Evolutionary conservation across 371 early-diverging fungal genomes (phyloP).

Genomic region (Dichotomocladium elegans): DNA sequence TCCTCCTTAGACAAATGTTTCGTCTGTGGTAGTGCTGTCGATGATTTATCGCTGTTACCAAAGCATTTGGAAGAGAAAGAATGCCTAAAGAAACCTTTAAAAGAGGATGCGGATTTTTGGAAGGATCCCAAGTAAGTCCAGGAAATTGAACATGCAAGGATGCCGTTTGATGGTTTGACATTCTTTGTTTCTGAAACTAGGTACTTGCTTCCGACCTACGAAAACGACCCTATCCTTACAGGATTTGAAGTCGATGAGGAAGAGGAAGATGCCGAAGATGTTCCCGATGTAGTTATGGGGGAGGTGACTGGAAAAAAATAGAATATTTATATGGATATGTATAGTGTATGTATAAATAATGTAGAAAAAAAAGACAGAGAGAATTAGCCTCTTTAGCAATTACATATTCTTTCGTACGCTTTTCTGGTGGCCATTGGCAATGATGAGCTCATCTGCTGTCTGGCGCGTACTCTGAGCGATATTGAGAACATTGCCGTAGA

Average conservation of each 20-base stretch:
- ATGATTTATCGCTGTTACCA: constrained; percentile 37
- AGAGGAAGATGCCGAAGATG: not conserved
- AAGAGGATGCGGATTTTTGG: constrained; percentile 63
- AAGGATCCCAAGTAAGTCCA: constrained; percentile 62
- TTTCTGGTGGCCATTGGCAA: constrained; percentile 79
- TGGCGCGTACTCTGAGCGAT: constrained; percentile 75
- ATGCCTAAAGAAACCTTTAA: constrained; percentile 46
- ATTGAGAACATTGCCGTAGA: constrained; percentile 73
- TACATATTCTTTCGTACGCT: constrained; percentile 80
- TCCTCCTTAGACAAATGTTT: constrained; percentile 68
- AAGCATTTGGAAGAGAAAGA: constrained; percentile 52
- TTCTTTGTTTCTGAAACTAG: constrained; percentile 14
- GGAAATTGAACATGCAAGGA: not conserved
- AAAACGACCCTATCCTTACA: constrained; percentile 85
- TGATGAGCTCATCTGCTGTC: constrained; percentile 77
- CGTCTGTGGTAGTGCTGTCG: constrained; percentile 58
- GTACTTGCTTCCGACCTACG: constrained; percentile 77
- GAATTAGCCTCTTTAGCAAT: constrained; percentile 37
- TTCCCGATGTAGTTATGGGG: not conserved
- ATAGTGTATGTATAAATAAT: not conserved
- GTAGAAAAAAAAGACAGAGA: not conserved
- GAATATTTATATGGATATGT: not conserved
- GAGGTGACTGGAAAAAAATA: not conserved
- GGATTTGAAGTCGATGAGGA: constrained; percentile 64
- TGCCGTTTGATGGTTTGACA: not conserved